Conservation (phyloP, 345 rosid species). For the Excoecaria agallocha region DNA sequence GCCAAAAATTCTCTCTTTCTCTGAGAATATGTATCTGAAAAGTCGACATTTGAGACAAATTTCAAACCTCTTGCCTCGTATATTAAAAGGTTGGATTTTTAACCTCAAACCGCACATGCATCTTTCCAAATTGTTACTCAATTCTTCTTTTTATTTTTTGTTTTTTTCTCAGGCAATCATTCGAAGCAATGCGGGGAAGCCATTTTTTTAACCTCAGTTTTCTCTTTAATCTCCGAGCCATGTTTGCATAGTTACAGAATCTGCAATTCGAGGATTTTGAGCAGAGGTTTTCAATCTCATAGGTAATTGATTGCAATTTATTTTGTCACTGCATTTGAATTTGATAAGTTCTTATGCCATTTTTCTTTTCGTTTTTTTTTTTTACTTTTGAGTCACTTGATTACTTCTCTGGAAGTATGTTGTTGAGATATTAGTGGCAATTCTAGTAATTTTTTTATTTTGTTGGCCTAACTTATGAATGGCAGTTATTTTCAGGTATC, state of each 20-base stretch:
- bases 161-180: slow-evolving; percentile 32
- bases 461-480: slow-evolving; percentile 35
- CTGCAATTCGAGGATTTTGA: slow-evolving; percentile 10
- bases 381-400: not conserved
- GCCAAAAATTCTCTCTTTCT: not conserved
- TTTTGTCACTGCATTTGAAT: not conserved
- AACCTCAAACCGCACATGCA: not conserved
- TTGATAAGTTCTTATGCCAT: not conserved
- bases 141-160: slow-evolving; percentile 2
- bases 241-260: slow-evolving; percentile 10
- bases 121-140: not conserved
- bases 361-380: not conserved
- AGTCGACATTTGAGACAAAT: slow-evolving; percentile 34
- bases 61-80: slow-evolving; percentile 39
- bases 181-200: slow-evolving; percentile 15
- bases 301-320: slow-evolving; percentile 27
- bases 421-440: not conserved
- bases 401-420: not conserved
- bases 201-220: slow-evolving; percentile 17
- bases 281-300: slow-evolving; percentile 24
- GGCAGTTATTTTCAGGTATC: slow-evolving; percentile 37
- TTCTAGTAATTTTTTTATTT: slow-evolving; percentile 3
- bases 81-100: slow-evolving; percentile 44
- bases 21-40: slow-evolving; percentile 37
- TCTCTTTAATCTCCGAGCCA: slow-evolving; percentile 24